Base-by-base conservation (phyloP, 2,329 filamentous ascomycete species). In the Diaporthe longicolla region DNA sequence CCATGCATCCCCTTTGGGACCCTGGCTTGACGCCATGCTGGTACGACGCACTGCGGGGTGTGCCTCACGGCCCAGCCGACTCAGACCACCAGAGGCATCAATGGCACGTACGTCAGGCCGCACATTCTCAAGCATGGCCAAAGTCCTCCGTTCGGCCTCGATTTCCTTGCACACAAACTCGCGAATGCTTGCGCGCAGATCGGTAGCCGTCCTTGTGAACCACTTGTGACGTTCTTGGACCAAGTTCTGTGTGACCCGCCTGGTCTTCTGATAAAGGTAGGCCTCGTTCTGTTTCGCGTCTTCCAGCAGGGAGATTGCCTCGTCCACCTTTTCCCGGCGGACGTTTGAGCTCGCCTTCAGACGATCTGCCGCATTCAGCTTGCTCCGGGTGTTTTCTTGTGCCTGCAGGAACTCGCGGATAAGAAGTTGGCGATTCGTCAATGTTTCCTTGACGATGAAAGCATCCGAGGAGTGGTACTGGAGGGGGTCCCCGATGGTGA, bases 1-100 rank as follows among this genome's bases (percentile, higher is more conserved):
- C 97, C 97, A 99, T 21, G 97, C 93, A 83, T 99, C 97, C n/a
- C 97, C 97, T 85, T 97, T 97, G 66, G 97, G 96, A 0, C 97
- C 97, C 84, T 99, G 97, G 79, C 94, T 97, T 61, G 94, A 94
- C 21, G 94, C 94, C 77, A 98, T 84, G 82, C 91, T 96, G 35
- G 92, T 85, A 75, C 96, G 91, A 71, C 97, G 91, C 74, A 86
- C 83, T 7, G 92, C 85, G 3, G 97, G 96, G 82, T 98, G 95
- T 21, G 93, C 87, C 84, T 99, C 97, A 74, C 97, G 92, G 55
- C 97, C 97, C 45, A 99, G 89, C 55, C 97, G 91, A 79, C 93
- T 97, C 59, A 99, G 90, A 15, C 97, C 97, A 71, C 97, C 97
- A 9, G 93, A 95, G 50, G 93, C 89, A 83, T 99, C 97, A 79